Evolutionary conservation across 495 filamentous ascomycete species (phyloP).

Genomic region (Xylaria scruposa): DNA sequence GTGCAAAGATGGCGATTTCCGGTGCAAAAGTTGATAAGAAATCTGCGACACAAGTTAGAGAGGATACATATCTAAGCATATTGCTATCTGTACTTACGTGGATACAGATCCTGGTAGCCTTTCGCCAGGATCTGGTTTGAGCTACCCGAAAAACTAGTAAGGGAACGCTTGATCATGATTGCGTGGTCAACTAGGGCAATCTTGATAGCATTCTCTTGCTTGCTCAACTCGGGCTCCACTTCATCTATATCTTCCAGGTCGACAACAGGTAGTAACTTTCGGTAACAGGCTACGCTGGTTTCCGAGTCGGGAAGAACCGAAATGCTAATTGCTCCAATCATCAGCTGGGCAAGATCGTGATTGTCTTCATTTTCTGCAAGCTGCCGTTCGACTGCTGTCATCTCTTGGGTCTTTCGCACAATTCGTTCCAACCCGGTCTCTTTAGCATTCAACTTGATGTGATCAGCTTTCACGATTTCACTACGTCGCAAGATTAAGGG

Average conservation of each 20-base stretch:
- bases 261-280: constrained; percentile 64
- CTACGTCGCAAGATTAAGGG: constrained; percentile 89
- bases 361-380: constrained; percentile 76
- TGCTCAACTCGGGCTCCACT: constrained; percentile 60
- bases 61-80: constrained; percentile 33
- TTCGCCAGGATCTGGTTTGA: constrained; percentile 53
- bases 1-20: constrained; percentile 65
- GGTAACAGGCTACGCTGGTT: constrained; percentile 76
- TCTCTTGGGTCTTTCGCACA: constrained; percentile 85
- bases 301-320: constrained; percentile 73
- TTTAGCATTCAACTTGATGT: constrained; percentile 71
- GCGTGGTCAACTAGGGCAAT: constrained; percentile 90
- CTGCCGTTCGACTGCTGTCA: constrained; percentile 74
- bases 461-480: constrained; percentile 75
- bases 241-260: constrained; percentile 42
- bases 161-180: constrained; percentile 80
- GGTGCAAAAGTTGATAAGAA: constrained; percentile 54
- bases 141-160: constrained; percentile 72
- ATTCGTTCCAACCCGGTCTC: constrained; percentile 93
- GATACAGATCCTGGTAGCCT: constrained; percentile 52
- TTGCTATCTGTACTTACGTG: constrained; percentile 56
- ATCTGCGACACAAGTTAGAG: constrained; percentile 34
- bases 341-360: constrained; percentile 59
- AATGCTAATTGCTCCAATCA: constrained; percentile 76
- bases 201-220: constrained; percentile 82